These are phyloP conservation scores for Alternaria brassicae DNA, from an alignment of 2,329 filamentous ascomycete species.

Conservation along the genomic window DNA sequence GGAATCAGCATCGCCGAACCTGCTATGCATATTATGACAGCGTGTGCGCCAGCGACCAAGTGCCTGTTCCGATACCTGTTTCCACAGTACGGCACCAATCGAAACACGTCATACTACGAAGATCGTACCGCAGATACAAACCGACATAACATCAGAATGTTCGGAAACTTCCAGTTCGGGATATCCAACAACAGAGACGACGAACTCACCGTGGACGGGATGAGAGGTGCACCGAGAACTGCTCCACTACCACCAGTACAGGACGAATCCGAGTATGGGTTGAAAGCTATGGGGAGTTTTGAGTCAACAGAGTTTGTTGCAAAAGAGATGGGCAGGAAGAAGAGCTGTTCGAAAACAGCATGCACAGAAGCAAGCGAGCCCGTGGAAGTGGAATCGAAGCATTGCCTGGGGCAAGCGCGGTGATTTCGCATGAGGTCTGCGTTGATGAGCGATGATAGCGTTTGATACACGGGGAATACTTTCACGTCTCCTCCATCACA, in stretches of 20 bases:
- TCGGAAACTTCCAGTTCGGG: slow-evolving; percentile 23
- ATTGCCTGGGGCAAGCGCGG: slow-evolving; percentile 23
- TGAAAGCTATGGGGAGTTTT: slow-evolving; percentile 10
- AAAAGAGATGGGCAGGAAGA: slow-evolving; percentile 2
- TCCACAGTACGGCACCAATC: slow-evolving; percentile 40
- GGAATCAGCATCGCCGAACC: slow-evolving; percentile 51
- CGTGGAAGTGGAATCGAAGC: slow-evolving; percentile 24
- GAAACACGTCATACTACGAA: slow-evolving; percentile 21
- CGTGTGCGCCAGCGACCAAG: slow-evolving; percentile 61
- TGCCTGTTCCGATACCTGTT: slow-evolving; percentile 52
- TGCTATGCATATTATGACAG: slow-evolving; percentile 59
- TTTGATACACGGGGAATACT: slow-evolving; percentile 2
- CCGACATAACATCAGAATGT: slow-evolving; percentile 11
- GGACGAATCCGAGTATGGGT: slow-evolving; percentile 11
- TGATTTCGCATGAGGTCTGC: slow-evolving; percentile 4
- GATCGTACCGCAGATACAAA: slow-evolving; percentile 8
- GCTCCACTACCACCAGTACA: slow-evolving; percentile 2
- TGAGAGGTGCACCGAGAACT: slow-evolving; percentile 14
- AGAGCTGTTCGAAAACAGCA: slow-evolving; percentile 16
- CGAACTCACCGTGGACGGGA: slow-evolving; percentile 13
- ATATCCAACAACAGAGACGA: slow-evolving; percentile 9
- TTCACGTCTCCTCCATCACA: slow-evolving; percentile 2
- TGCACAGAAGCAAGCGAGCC: slow-evolving; percentile 21
- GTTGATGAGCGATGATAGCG: slow-evolving; percentile 15
- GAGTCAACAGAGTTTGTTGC: slow-evolving; percentile 16